These are phyloP conservation scores for Dictyostelium purpureum DNA, from an alignment of 78 protist genomes.

Conservation along the genomic window DNA sequence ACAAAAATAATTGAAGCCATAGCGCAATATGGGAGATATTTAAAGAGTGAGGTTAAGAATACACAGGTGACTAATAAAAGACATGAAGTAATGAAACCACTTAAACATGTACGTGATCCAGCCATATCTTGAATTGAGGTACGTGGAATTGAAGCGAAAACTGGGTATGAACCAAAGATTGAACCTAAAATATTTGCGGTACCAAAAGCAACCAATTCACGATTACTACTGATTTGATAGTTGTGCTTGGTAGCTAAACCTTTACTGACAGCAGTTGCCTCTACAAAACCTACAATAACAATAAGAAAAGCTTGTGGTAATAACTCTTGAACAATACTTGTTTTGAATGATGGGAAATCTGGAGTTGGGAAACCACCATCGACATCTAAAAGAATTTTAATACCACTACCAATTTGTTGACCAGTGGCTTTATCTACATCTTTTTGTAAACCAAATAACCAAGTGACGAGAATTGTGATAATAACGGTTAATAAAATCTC, in stretches of 20 bases:
- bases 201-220: constrained; percentile 82
- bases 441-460: background rate
- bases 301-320: constrained; percentile 61
- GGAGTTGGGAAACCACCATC: constrained; percentile 70
- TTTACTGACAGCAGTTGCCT: constrained; percentile 79
- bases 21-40: constrained; percentile 46
- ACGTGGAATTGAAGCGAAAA: constrained; percentile 67
- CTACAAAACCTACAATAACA: constrained; percentile 69
- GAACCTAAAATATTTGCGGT: constrained; percentile 68
- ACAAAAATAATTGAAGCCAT: constrained; percentile 78
- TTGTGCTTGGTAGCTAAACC: constrained; percentile 69
- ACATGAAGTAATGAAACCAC: constrained; percentile 50
- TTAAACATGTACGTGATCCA: constrained; percentile 53
- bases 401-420: background rate
- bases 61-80: constrained; percentile 45
- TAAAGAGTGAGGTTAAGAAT: constrained; percentile 58
- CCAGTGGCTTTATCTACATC: background rate
- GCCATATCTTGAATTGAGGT: constrained; percentile 66
- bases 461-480: constrained; percentile 11
- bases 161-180: constrained; percentile 59
- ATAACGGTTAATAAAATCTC: constrained; percentile 65
- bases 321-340: background rate
- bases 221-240: constrained; percentile 56
- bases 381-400: background rate
- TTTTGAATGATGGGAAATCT: constrained; percentile 30